phyloP scores from a whole-genome alignment of 1,284 basidiomycete species.

The Boletus mariae region DNA sequence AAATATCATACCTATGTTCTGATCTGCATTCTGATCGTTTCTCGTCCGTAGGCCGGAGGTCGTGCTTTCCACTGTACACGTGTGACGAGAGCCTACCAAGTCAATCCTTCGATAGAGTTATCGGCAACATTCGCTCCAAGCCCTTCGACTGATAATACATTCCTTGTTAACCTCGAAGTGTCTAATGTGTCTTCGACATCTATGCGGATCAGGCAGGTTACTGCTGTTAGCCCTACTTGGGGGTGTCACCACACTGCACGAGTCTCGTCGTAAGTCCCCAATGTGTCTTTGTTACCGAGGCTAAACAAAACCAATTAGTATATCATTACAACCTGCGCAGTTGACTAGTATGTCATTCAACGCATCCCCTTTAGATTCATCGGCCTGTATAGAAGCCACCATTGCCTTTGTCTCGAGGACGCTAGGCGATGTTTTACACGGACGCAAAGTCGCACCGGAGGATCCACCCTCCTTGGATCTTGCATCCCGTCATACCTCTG shows the following conservation, averaged over 20 bases:
- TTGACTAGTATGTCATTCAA: constrained; percentile 44
- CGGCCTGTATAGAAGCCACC: constrained; percentile 39
- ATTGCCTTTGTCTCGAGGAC: constrained; percentile 50
- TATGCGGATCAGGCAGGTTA: constrained; percentile 54
- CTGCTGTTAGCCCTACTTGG: constrained; percentile 65
- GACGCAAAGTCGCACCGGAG: constrained; percentile 38
- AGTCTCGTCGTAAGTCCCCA: constrained; percentile 41
- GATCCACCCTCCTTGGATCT: constrained; percentile 57
- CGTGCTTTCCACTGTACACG: constrained; percentile 53
- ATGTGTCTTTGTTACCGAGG: neutral
- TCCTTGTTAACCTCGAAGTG: constrained; percentile 55
- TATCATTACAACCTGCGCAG: constrained; percentile 48
- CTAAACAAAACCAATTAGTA: constrained; percentile 34
- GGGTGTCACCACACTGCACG: constrained; percentile 39
- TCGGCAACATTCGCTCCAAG: constrained; percentile 49
- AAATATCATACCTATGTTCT: constrained; percentile 15
- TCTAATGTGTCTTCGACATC: constrained; percentile 45
- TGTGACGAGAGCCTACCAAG: constrained; percentile 54
- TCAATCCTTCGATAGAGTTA: constrained; percentile 52
- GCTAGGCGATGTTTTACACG: constrained; percentile 53
- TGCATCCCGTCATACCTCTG: constrained; percentile 44
- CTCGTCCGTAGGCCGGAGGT: constrained; percentile 38
- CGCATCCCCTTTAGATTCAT: constrained; percentile 38
- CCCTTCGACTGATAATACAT: constrained; percentile 45
- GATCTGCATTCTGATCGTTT: neutral